Base-by-base conservation (phyloP, 331 rosid species). In the Malus hybrid region DNA sequence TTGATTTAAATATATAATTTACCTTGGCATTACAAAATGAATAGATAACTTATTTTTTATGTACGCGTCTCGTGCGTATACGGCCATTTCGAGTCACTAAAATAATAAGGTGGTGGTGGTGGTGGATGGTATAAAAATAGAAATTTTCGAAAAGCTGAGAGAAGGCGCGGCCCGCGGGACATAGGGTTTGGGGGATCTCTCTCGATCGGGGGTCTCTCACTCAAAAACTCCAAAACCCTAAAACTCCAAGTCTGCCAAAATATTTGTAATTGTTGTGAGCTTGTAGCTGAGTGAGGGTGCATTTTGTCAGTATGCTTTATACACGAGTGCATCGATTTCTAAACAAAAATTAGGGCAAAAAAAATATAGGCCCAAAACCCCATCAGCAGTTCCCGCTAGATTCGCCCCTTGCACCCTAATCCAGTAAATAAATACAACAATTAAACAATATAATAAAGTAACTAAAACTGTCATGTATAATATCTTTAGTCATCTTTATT, bases 91-190 rank as follows among this genome's bases (percentile, higher is more conserved):
- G 4, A 42, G 57, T 59, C 5, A 42, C 18, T 59, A 73, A 3
- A 60, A 60, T 59, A 36, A 59, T 12, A 34, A 34, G 33, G 32
- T 13, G 34, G 69, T 39, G 48, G 39, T 16, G 28, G 20, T 16
- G 44, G 20, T 50, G 71, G 55, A 42, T 20, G 19, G 31, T 72
- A 33, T n/a, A 13, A 56, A 36, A 19, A 36, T 2, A 63, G 10
- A 28, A 44, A 29, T 36, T 7, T 22, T 20, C 12, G 3, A 20
- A 68, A 36, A 29, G 46, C 33, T 56, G 33, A 1, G 10, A 60
- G 27, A 28, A 31, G 79, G 79, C 72, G 16, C 76, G 76, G 76
- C 72, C 76, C 79, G 79, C 79, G 79, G 80, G 34, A 7, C 68
- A 44, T 76, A 4, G 78, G 70, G 52, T 19, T 36, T 15, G 52